These are phyloP conservation scores for Russula ochroleuca DNA, from an alignment of 768 basidiomycete species.

Conservation along the genomic window DNA sequence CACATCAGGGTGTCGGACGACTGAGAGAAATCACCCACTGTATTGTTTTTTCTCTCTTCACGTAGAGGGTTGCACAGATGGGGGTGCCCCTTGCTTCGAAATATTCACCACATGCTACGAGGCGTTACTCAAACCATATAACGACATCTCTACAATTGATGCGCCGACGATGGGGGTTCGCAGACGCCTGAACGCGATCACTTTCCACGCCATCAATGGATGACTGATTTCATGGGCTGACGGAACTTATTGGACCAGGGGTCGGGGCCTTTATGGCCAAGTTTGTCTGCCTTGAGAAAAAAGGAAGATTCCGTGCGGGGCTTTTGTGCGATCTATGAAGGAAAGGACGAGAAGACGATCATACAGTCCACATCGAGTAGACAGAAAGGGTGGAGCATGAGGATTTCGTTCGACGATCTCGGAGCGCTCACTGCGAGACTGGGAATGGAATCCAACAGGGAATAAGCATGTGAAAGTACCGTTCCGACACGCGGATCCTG, in stretches of 20 bases:
- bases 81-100: neutral
- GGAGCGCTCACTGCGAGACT: neutral
- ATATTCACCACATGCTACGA: neutral
- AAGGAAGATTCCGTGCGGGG: slow-evolving; percentile 3
- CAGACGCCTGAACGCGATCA: slow-evolving; percentile 5
- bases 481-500: neutral
- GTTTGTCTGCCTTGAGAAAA: neutral
- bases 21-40: neutral
- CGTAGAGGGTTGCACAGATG: neutral
- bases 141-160: slow-evolving; percentile 14
- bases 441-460: neutral
- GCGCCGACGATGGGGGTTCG: neutral
- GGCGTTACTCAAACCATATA: neutral
- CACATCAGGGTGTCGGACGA: neutral
- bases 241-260: slow-evolving; percentile 10
- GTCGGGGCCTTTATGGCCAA: slow-evolving; percentile 5
- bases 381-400: neutral
- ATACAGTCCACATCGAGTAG: neutral
- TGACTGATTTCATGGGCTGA: neutral
- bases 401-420: neutral
- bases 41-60: slow-evolving; percentile 4
- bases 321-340: neutral
- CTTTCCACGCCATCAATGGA: slow-evolving; percentile 11
- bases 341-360: no score
- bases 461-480: neutral